These are phyloP conservation scores for Trichoderma sp. DNA, from an alignment of 2,329 filamentous ascomycete genomes.

Conservation along the genomic window DNA sequence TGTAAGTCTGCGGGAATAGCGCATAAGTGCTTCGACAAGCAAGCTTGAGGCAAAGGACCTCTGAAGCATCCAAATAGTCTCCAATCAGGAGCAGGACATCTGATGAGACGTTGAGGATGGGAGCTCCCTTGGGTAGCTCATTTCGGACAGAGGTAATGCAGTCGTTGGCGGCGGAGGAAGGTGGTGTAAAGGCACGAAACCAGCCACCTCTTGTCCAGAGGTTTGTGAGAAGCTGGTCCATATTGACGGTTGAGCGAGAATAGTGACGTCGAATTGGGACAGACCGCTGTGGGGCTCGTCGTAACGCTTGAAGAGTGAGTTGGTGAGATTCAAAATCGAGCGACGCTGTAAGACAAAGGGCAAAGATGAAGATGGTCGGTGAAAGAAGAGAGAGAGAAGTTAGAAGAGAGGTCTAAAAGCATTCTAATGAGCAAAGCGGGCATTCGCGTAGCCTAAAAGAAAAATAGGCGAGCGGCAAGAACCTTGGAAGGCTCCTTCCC, in stretches of 20 bases:
- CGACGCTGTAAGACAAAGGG: background rate
- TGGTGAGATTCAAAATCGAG: background rate
- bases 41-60: conserved; percentile 31
- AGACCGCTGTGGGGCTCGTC: background rate
- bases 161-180: background rate
- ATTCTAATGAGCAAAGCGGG: background rate
- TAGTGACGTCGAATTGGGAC: background rate
- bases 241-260: background rate
- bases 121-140: background rate
- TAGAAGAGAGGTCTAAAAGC: background rate
- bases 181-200: conserved; percentile 24
- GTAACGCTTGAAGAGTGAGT: background rate
- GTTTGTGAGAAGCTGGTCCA: conserved; percentile 26
- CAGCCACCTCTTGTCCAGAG: conserved; percentile 26
- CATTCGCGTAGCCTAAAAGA: background rate
- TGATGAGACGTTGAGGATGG: conserved; percentile 31
- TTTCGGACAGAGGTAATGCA: background rate
- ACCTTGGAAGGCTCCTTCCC: background rate
- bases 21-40: conserved; percentile 29
- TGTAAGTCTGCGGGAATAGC: conserved; percentile 11
- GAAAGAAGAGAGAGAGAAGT: background rate
- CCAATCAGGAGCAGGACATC: conserved; percentile 32
- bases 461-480: background rate
- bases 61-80: conserved; percentile 32
- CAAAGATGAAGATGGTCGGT: background rate